Evolutionary conservation across 345 rosid species (phyloP).

Genomic region (Sonneratia alba): DNA sequence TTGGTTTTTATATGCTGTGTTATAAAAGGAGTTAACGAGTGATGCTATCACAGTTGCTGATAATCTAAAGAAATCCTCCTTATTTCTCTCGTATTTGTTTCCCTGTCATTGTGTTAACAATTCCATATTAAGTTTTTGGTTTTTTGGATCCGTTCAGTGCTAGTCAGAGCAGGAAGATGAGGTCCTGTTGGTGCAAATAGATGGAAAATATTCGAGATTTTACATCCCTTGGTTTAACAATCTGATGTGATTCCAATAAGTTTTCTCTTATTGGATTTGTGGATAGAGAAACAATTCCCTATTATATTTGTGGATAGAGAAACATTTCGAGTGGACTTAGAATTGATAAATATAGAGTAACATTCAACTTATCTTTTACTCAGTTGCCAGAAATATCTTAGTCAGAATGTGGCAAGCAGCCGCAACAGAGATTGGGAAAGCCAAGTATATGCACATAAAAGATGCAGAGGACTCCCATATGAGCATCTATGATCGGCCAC

Average conservation of each 20-base stretch:
- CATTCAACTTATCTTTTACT: not conserved
- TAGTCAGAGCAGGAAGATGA: not conserved
- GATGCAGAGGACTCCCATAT: slow-evolving; percentile 53
- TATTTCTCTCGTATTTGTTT: too few species aligned
- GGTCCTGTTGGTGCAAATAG: not conserved
- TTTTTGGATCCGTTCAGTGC: not conserved
- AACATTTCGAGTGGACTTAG: not conserved
- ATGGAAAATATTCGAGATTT: not conserved
- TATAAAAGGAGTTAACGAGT: too few species aligned
- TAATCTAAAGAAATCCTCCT: too few species aligned
- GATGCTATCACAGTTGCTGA: too few species aligned
- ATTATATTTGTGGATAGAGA: not conserved
- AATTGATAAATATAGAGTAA: not conserved
- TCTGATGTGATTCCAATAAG: not conserved
- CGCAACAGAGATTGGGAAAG: slow-evolving; percentile 37
- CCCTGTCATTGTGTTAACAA: not conserved
- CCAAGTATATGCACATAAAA: slow-evolving; percentile 56
- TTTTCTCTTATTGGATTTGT: too few species aligned
- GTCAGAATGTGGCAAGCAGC: slow-evolving; percentile 30
- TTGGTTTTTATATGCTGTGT: too few species aligned
- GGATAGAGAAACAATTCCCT: too few species aligned
- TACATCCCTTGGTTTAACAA: not conserved
- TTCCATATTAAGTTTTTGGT: not conserved
- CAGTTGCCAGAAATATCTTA: slow-evolving; percentile 7
- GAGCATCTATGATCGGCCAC: slow-evolving; percentile 72